Percentiles rank a stretch among this genome's conserved stretches.
Evolutionary conservation across 2,329 filamentous ascomycete species (phyloP).

Genomic region (Colletotrichum sublineola): DNA sequence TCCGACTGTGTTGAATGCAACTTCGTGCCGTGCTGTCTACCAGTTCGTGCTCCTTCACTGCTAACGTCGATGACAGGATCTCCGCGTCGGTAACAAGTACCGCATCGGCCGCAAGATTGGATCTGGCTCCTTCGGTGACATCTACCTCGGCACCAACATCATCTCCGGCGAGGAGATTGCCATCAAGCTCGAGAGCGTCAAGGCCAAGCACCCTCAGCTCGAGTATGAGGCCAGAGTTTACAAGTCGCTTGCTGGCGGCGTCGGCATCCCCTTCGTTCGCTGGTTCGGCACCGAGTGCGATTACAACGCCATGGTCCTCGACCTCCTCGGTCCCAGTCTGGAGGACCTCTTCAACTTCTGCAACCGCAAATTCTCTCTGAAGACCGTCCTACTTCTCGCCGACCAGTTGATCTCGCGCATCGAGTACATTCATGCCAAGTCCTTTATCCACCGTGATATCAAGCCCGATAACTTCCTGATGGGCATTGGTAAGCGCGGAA

Average conservation of each 20-base stretch:
- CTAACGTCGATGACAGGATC: constrained; percentile 74
- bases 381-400: constrained; percentile 95
- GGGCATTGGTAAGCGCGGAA: constrained; percentile 98
- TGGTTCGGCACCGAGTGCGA: constrained; percentile 99
- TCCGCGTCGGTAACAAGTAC: constrained; percentile 99
- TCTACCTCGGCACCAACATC: constrained; percentile 99
- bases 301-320: constrained; percentile 99
- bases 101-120: constrained; percentile 99
- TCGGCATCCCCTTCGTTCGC: constrained; percentile 97
- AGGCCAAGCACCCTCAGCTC: constrained; percentile 98
- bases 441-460: constrained; percentile 99
- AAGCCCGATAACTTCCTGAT: constrained; percentile 99
- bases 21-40: neutral
- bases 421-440: constrained; percentile 99
- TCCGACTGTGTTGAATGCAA: neutral
- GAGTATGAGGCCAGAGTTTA: constrained; percentile 98
- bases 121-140: constrained; percentile 97
- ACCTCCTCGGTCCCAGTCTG: constrained; percentile 93
- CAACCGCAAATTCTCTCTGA: constrained; percentile 99
- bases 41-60: neutral
- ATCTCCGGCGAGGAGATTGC: constrained; percentile 99
- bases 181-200: constrained; percentile 99
- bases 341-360: constrained; percentile 99
- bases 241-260: constrained; percentile 91
- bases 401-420: constrained; percentile 99